Percentiles rank a stretch among this genome's conserved stretches.
Conservation (phyloP, 805 yeast species). For the Starmerella cellae region DNA sequence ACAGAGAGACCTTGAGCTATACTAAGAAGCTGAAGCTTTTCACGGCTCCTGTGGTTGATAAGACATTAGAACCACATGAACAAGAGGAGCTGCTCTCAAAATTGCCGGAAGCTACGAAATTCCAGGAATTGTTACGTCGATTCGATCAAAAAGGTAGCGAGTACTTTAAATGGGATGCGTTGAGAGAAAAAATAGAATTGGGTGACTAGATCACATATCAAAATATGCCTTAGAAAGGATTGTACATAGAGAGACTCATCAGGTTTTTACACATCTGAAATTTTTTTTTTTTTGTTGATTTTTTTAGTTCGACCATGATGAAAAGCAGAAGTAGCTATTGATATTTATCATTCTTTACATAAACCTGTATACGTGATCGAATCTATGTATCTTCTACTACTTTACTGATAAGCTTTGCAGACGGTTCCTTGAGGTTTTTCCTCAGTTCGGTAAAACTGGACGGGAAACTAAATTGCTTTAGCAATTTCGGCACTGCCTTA, state of each 20-base stretch:
- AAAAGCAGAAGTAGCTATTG: too few relatives aligned
- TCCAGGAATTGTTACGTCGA: slow-evolving; percentile 24
- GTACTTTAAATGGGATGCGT: slow-evolving; percentile 19
- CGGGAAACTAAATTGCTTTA: slow-evolving; percentile 21
- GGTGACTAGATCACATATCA: background rate
- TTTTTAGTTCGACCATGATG: too few relatives aligned
- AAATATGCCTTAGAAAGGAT: too few relatives aligned
- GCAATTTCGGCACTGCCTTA: slow-evolving; percentile 24
- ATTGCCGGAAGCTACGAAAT: slow-evolving; percentile 22
- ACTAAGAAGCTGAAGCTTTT: slow-evolving; percentile 22
- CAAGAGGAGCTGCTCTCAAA: slow-evolving; percentile 19
- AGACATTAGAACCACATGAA: slow-evolving; percentile 18
- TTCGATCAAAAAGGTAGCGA: slow-evolving; percentile 25
- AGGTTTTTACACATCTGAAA: background rate
- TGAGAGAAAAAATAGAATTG: slow-evolving; percentile 14
- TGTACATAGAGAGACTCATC: background rate
- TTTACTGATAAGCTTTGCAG: slow-evolving; percentile 3
- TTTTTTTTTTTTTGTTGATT: background rate
- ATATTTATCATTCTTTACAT: too few relatives aligned
- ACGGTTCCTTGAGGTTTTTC: slow-evolving; percentile 5
- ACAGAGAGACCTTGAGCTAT: slow-evolving; percentile 22
- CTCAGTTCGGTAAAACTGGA: slow-evolving; percentile 17
- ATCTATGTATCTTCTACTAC: background rate
- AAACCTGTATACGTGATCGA: too few relatives aligned
- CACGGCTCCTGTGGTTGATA: slow-evolving; percentile 21